These are phyloP conservation scores for Kazachstania bromeliacearum DNA, from an alignment of 805 yeast genomes.

Conservation along the genomic window DNA sequence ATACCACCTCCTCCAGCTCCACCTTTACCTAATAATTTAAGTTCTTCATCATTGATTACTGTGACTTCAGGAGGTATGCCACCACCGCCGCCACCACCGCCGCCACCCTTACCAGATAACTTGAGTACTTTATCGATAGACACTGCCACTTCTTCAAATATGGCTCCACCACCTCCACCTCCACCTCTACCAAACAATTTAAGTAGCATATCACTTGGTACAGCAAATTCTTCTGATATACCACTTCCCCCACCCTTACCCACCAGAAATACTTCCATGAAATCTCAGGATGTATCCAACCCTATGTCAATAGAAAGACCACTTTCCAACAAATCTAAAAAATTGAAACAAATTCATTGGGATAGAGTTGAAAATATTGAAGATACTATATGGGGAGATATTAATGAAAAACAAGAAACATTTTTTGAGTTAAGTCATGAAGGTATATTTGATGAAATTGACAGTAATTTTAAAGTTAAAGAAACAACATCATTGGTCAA, in stretches of 20 bases:
- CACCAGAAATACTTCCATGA: not conserved
- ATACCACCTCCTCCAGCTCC: conserved; percentile 21
- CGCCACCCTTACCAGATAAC: conserved; percentile 1
- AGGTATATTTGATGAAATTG: conserved; percentile 62
- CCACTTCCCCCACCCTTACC: conserved; percentile 24
- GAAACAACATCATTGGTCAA: conserved; percentile 32
- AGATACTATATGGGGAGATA: conserved; percentile 55
- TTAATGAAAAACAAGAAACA: conserved; percentile 32
- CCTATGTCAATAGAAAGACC: not conserved
- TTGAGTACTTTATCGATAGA: not conserved
- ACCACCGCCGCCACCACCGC: conserved; percentile 23
- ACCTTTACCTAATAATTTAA: conserved; percentile 7
- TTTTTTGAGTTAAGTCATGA: conserved; percentile 41
- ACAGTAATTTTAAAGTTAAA: conserved; percentile 43
- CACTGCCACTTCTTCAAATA: not conserved
- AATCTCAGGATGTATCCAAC: conserved; percentile 2
- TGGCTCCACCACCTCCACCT: conserved; percentile 13
- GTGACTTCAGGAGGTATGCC: not conserved
- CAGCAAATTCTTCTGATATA: conserved; percentile 11
- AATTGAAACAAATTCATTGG: conserved; percentile 76
- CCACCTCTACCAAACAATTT: conserved; percentile 5
- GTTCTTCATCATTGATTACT: not conserved
- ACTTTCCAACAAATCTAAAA: conserved; percentile 11
- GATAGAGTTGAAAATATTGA: conserved; percentile 54
- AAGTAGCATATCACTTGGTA: conserved; percentile 6